Evolutionary conservation across 768 basidiomycete species (phyloP).

Genomic region (Butyriboletus loyo): DNA sequence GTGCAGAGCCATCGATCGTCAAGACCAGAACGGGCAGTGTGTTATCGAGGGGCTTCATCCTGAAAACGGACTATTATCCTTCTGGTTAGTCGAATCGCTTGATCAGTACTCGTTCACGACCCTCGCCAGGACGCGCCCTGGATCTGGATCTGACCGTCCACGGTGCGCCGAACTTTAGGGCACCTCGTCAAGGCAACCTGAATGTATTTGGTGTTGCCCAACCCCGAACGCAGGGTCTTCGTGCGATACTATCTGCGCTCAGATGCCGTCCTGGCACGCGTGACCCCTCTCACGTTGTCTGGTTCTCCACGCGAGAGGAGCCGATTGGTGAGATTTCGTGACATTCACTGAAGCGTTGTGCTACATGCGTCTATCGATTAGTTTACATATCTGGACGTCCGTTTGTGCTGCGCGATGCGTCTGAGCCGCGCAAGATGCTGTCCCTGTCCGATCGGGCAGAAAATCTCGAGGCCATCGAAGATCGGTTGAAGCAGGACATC

Average conservation of each 20-base stretch:
- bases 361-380: slow-evolving; percentile 12
- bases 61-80: slow-evolving; percentile 91
- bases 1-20: slow-evolving; percentile 70
- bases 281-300: slow-evolving; percentile 76
- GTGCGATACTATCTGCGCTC: slow-evolving; percentile 85
- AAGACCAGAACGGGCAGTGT: slow-evolving; percentile 84
- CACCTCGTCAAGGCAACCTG: slow-evolving; percentile 70
- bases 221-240: slow-evolving; percentile 86
- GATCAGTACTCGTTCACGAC: slow-evolving; percentile 2
- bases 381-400: slow-evolving; percentile 90
- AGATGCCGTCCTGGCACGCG: slow-evolving; percentile 63
- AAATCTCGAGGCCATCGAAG: slow-evolving; percentile 91
- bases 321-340: slow-evolving; percentile 65
- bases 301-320: slow-evolving; percentile 97
- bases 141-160: slow-evolving; percentile 90
- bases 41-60: slow-evolving; percentile 81
- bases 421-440: slow-evolving; percentile 76
- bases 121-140: slow-evolving; percentile 67
- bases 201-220: slow-evolving; percentile 97
- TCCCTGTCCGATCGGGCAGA: slow-evolving; percentile 88
- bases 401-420: slow-evolving; percentile 86
- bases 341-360: background rate
- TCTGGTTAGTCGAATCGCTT: slow-evolving; percentile 46
- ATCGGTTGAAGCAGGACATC: slow-evolving; percentile 86
- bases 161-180: slow-evolving; percentile 94